Base-by-base conservation (phyloP, 2,329 filamentous ascomycete genomes). In the Nigrospora sphaerica region DNA sequence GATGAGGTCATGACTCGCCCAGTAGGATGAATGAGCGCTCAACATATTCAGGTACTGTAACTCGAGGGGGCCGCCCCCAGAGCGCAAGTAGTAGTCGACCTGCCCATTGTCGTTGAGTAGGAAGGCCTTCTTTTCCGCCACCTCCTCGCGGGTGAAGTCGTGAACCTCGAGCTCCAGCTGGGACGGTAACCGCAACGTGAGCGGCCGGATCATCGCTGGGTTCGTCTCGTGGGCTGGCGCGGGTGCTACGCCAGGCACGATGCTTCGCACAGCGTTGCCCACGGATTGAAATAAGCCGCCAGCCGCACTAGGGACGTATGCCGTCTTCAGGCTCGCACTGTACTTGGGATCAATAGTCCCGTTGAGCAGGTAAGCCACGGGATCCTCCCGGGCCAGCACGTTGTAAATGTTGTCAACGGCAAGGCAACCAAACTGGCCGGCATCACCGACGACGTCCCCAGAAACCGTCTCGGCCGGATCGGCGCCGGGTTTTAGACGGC, bases 31-130 rank as follows among this genome's bases (percentile, higher is more conserved):
- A 65, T 98, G 93, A 10, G 93, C 93, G 47, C 89, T 88, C 46
- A 98, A 70, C 93, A 98, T 98, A 55, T 95, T 96, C 33, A 97
- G 68, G 62, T 98, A 98, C 66, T 97, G 91, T 19, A 96, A 90
- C 65, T 95, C 93, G 33, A 98, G 71, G 4, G 91, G 85, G 0
- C 93, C 93, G 2, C 88, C 86, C 0, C 89, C 87, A 9, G 88
- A 90, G 42, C 82, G 82, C 42, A 98, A 70, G 57, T 85, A 95
- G 66, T 82, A 98, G 63, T 98, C 93, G 36, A 98, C 84, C 66
- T 98, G 93, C 0, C 91, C 92, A 54, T 97, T 97, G 57, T 98
- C 93, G 56, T 98, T 98, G 4, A 98, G 78, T 9, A 95, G 65
- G 50, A 83, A 85, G 53, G 91, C 90, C 56, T 92, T 85, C 62